Evolutionary conservation across 805 yeast species (phyloP), one percentile per base, ranked within the genome.

Genomic region (Novakomyces olei): DNA sequence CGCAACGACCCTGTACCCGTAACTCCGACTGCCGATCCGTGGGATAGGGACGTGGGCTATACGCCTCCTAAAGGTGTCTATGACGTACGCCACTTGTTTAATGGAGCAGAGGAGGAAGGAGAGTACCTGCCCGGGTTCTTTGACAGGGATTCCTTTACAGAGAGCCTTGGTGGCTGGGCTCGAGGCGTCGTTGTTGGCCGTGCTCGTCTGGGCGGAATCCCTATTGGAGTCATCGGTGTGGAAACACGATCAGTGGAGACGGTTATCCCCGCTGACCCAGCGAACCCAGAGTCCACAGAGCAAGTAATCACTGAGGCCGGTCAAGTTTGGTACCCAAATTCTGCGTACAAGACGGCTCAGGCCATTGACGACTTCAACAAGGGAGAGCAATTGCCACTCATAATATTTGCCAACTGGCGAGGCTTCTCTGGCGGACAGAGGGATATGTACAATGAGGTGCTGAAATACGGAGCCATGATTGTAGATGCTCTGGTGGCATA

Each of bases 371-470:
- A 88, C 53, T 88, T 88, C 70, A 88, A 88, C 65, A 62, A 80
- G 51, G 99, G 99, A 65, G 99, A 88, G 58, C 85, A 83, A 57
- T 66, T 88, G 50, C 99, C 99, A 41, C 65, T 88, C 55, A 78
- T 88, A 92, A 80, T 88, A 43, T 61, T 88, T 45, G 98, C 98
- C 38, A 88, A 88, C 69, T 88, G 99, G 99, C 78, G 99, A 72
- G 99, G 99, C 49, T 88, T 88, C 72, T 80, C 95, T 44, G 98
- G 99, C 64, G 98, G 99, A 54, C 99, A 88, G 65, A 78, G 95
- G 53, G 99, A 88, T 57, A 88, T 88, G 99, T 91, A 76, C 67
- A 80, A 83, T 49, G 99, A 88, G 61, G 92, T 88, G 28, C 72
- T 88, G 61, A 88, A 88, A 57, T 88, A 78, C 52, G 99, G 99